phyloP scores from a whole-genome alignment of 2,329 filamentous ascomycete genomes.

The Pyricularia sp. region DNA sequence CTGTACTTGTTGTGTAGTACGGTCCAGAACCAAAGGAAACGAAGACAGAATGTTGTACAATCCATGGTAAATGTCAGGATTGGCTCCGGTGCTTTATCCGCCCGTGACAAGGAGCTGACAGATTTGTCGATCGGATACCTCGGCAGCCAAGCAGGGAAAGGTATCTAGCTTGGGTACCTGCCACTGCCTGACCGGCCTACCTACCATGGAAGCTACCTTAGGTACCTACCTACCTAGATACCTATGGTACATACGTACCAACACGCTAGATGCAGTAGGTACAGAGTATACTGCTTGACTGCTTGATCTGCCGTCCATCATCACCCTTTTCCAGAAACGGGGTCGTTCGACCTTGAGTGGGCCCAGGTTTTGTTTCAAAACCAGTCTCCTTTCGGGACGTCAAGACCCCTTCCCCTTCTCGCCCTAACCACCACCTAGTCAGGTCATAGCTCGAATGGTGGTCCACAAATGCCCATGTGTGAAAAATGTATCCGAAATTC shows the following conservation, averaged over 20 bases:
- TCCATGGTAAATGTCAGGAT: background rate
- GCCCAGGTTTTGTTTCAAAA: slow-evolving; percentile 4
- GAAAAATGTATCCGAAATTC: background rate
- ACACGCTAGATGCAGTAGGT: too few relatives aligned
- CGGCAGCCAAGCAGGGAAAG: background rate
- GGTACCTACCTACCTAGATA: too few relatives aligned
- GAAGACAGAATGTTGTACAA: too few relatives aligned
- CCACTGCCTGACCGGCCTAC: too few relatives aligned
- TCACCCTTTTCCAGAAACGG: background rate
- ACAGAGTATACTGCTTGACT: background rate
- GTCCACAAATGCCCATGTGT: background rate
- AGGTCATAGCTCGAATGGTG: background rate
- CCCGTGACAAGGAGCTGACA: background rate
- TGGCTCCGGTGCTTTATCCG: background rate
- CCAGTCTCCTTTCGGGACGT: slow-evolving; percentile 2
- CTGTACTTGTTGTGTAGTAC: background rate
- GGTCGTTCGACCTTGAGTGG: background rate
- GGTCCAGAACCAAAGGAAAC: too few relatives aligned
- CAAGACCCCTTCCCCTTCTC: background rate
- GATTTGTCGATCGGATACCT: background rate
- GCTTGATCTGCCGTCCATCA: background rate
- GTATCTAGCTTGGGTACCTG: too few relatives aligned
- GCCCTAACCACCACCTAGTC: background rate
- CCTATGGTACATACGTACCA: too few relatives aligned
- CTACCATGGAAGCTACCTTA: too few relatives aligned